Evolutionary conservation across 1,284 basidiomycete genomes (phyloP), one percentile per base, ranked within the genome.

Genomic region (Leccinum pallidistipes): DNA sequence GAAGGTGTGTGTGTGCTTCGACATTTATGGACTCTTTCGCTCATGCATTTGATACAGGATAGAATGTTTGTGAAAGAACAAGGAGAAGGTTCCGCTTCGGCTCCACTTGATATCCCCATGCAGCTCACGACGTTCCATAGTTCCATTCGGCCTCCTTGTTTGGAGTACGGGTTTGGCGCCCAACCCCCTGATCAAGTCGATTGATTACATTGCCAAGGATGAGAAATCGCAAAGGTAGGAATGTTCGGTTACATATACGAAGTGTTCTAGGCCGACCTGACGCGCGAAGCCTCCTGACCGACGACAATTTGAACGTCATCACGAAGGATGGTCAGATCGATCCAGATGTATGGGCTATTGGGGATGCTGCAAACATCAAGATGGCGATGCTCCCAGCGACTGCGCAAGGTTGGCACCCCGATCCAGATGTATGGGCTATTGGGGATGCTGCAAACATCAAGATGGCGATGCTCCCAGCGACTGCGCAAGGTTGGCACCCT

Each of bases 101-200:
- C 55, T 55, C 61, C 56, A 63, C 43, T 59, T 59, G 45, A 55
- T 62, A 74, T 64, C 58, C 45, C 54, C 55, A 53, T 56, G 24
- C 38, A 21, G 14, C 65, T 74, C 55, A 65, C 51, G 57, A 57
- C 29, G 47, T 12, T 64, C 55, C 62, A 63, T 40, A 90, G 90
- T 92, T 29, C 86, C 86, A 12, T 92, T 89, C 71, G 93, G 93
- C 14, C 78, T 95, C 43, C 82, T 94, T 5, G 92, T 96, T 18
- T 95, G 94, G 94, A 89, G 86, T 66, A 94, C 93, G 5, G 92
- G 92, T 2, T 80, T 95, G 8, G 83, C 90, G 9, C 85, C 90
- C 3, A 94, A 94, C 69, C 91, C 92, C 8, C 78, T 95, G 49
- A 82, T 95, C 54, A 75, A 83, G 59, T 79, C 81, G 0, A 83